Percentiles rank a stretch among this genome's conserved stretches.
These are phyloP conservation scores for Botrytis tulipae DNA, from an alignment of 2,329 filamentous ascomycete species.

Conservation along the genomic window DNA sequence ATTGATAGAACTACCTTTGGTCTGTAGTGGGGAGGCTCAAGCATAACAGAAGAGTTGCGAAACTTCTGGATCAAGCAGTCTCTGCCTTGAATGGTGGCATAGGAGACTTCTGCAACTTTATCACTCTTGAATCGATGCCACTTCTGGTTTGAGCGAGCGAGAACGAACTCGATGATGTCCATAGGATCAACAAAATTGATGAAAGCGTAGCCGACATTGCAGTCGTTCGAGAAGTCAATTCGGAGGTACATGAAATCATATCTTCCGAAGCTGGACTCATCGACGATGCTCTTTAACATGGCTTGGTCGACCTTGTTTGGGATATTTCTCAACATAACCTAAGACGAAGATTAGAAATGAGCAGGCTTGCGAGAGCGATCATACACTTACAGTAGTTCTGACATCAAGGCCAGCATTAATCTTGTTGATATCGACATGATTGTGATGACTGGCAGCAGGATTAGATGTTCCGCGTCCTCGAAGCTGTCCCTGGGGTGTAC, in stretches of 20 bases:
- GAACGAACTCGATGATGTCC: conserved; percentile 75
- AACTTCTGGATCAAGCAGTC: conserved; percentile 94
- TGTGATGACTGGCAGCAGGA: conserved; percentile 51
- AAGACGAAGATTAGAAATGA: conserved; percentile 20
- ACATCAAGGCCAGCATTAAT: conserved; percentile 68
- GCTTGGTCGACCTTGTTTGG: conserved; percentile 82
- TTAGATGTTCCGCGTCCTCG: conserved; percentile 44
- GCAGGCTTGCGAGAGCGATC: conserved; percentile 8
- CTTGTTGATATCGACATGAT: conserved; percentile 59
- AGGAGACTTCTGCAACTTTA: conserved; percentile 87
- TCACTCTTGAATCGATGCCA: conserved; percentile 80
- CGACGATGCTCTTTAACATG: conserved; percentile 75
- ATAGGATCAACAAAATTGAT: conserved; percentile 87
- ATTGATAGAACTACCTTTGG: conserved; percentile 63
- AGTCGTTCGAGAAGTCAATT: conserved; percentile 82
- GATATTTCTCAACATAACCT: conserved; percentile 95
- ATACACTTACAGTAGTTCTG: conserved; percentile 64
- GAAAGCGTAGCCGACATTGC: conserved; percentile 95
- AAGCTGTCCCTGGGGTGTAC: conserved; percentile 37
- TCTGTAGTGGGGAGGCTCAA: conserved; percentile 75
- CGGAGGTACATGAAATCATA: conserved; percentile 96
- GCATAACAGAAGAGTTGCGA: conserved; percentile 93
- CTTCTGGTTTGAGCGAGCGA: conserved; percentile 65
- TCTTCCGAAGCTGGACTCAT: conserved; percentile 73
- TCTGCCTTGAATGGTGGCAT: conserved; percentile 94